phyloP scores from a whole-genome alignment of 805 yeast genomes.

The Pichia californica region DNA sequence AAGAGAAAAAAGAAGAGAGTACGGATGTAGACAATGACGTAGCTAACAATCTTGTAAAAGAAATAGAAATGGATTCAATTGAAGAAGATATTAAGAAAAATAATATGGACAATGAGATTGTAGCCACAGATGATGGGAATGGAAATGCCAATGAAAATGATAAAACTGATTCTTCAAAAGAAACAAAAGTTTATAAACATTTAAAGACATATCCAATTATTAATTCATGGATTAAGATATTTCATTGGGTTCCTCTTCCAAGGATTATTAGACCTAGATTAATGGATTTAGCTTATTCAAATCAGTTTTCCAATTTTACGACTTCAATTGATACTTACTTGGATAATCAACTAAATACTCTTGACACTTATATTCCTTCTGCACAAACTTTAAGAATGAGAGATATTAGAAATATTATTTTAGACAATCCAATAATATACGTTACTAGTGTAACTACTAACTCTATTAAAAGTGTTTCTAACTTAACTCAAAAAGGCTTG shows the following conservation, averaged over 20 bases:
- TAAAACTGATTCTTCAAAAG: constrained; percentile 13
- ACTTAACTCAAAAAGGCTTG: constrained; percentile 21
- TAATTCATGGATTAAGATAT: constrained; percentile 27
- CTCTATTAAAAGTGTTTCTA: constrained; percentile 18
- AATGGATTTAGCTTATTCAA: constrained; percentile 22
- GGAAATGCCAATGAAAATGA: not conserved
- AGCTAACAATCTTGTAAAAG: no score
- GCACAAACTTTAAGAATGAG: constrained; percentile 48
- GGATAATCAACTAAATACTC: constrained; percentile 41
- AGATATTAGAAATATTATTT: constrained; percentile 35
- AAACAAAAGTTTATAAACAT: constrained; percentile 34
- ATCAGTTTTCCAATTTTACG: constrained; percentile 18
- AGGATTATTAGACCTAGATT: constrained; percentile 21
- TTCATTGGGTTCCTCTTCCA: constrained; percentile 22
- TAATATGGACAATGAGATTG: no score
- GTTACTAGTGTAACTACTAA: not conserved
- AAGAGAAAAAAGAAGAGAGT: not conserved
- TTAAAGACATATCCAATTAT: constrained; percentile 44
- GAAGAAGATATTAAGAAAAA: no score
- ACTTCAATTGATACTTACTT: constrained; percentile 40
- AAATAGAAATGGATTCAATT: no score
- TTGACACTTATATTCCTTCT: constrained; percentile 57
- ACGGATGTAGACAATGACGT: not conserved
- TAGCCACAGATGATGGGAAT: not conserved
- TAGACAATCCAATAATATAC: constrained; percentile 41